A percentile compares a stretch with the other conserved stretches of the same genome.
phyloP scores from a whole-genome alignment of 257 asterid species.

The Nicotiana tomentosiformis region DNA sequence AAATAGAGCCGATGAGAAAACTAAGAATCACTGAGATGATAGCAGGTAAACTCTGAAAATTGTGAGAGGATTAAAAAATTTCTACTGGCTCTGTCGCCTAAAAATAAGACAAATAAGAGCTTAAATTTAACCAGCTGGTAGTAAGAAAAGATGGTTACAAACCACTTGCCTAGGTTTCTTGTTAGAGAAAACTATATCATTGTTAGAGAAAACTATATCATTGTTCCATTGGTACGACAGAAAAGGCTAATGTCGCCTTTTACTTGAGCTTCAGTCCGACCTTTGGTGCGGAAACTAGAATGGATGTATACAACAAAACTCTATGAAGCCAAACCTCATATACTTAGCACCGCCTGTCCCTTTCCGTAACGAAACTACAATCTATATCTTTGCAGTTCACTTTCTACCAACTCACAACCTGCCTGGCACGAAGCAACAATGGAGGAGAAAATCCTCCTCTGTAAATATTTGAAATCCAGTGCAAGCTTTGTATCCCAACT shows the following conservation, averaged over 20 bases:
- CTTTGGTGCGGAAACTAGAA: neutral
- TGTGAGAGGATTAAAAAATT: neutral
- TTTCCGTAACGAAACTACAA: neutral
- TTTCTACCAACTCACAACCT: slow-evolving; percentile 54
- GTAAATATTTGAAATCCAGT: slow-evolving; percentile 46
- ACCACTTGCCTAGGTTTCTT: neutral
- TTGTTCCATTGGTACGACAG: neutral
- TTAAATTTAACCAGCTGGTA: neutral
- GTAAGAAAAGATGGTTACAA: neutral
- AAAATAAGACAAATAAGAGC: neutral
- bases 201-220: neutral
- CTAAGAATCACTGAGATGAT: neutral
- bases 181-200: neutral
- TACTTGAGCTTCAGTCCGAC: neutral
- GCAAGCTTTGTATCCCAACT: slow-evolving; percentile 85
- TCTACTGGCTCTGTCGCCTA: neutral
- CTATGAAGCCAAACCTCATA: neutral
- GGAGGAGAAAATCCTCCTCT: slow-evolving; percentile 60
- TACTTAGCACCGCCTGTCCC: neutral
- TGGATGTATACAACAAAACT: too few relatives aligned
- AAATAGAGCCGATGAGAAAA: neutral
- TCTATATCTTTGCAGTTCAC: slow-evolving; percentile 32
- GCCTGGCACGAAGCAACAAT: slow-evolving; percentile 51
- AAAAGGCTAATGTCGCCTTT: neutral
- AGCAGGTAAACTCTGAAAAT: neutral